Evolutionary conservation across 2,329 filamentous ascomycete species (phyloP).

Genomic region (Ceratocystis variospora): DNA sequence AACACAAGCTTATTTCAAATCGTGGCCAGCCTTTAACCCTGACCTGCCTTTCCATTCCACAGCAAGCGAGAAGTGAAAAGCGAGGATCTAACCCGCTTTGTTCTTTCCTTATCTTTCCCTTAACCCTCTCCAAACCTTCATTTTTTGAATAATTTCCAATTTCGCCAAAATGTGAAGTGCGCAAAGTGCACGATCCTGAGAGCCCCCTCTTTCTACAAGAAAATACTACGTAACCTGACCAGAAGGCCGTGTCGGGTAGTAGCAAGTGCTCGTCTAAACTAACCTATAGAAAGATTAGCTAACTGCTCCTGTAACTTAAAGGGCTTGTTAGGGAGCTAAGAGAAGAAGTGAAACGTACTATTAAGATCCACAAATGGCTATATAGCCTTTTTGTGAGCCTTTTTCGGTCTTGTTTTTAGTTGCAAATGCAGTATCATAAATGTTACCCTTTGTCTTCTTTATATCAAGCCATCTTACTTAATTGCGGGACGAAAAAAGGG

Average conservation of each 20-base stretch:
- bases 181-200: neutral
- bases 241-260: too few species aligned
- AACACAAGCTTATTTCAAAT: neutral
- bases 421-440: too few species aligned
- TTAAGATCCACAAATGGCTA: neutral
- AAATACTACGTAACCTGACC: neutral
- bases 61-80: neutral
- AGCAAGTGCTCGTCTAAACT: neutral
- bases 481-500: neutral
- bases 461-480: too few species aligned
- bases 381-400: too few species aligned
- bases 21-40: neutral
- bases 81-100: neutral
- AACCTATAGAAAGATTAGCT: neutral
- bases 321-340: neutral
- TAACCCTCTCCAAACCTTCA: neutral
- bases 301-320: too few species aligned
- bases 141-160: neutral
- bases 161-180: conserved; percentile 8
- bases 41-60: neutral
- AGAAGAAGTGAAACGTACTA: neutral
- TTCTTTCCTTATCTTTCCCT: neutral
- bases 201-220: too few species aligned
- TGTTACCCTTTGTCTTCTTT: neutral
- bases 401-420: too few species aligned